Base-by-base conservation (phyloP, 768 basidiomycete species). In the Boletus reticuloceps region DNA sequence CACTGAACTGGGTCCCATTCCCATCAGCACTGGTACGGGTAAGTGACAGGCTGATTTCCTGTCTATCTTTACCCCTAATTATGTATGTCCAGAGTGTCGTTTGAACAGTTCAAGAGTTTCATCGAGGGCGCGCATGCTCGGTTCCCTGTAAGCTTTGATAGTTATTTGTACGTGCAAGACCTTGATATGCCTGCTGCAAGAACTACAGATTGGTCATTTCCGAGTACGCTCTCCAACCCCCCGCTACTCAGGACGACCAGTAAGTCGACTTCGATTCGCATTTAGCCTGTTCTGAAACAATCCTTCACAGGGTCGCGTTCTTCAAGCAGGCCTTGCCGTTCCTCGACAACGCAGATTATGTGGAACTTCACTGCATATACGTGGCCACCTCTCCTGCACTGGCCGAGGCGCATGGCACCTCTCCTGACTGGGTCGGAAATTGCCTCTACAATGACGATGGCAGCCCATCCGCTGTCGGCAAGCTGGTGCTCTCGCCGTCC, bases 341-440 rank as follows among this genome's bases (percentile, higher is more conserved):
- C 65, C 69, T 74, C 19, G 72, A 74, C 27, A 25, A 37, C 2
- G 59, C 67, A 9, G 37, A 62, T 17, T 74, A 67, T 9, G 67
- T 74, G 9, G 31, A 62, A n/a, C 63, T 75, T 45, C 73, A 74
- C 54, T 74, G 74, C 64, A 72, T 74, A 40, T 74, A 73, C 58
- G 31, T 75, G 22, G 72, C 74, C 4, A 69, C 65, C 6, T 57
- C 71, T 19, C 64, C 74, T 2, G 34, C 57, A 14, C 44, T 74
- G n/a, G 56, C 69, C 25, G 4, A 50, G 10, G 38, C 31, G 13
- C 46, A 75, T 40, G 62, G 68, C 20, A 17, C 59, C 3, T 2
- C 13, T 1, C 69, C 55, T 3, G 54, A n/a, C 16, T 0, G 71
- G 17, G 69, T 67, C 2, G 66, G 70, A 25, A 69, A 63, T 2